These are phyloP conservation scores for Backusella luteola DNA, from an alignment of 192 early-diverging fungal species.

Conservation along the genomic window DNA sequence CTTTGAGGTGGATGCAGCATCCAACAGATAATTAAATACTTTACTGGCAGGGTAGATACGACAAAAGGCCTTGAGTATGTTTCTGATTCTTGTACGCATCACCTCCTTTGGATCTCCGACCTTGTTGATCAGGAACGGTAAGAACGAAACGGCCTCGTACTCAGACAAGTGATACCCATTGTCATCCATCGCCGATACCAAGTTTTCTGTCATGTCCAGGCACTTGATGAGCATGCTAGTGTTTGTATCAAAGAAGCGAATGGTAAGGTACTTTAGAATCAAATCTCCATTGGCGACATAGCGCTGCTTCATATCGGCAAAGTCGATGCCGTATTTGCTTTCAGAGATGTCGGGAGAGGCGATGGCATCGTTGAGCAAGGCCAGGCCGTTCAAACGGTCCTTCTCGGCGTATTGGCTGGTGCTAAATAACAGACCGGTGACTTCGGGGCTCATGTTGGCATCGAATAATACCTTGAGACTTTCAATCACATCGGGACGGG, in stretches of 20 bases:
- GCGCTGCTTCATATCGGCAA: conserved; percentile 56
- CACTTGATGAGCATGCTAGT: conserved; percentile 85
- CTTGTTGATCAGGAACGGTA: conserved; percentile 67
- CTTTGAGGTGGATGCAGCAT: conserved; percentile 68
- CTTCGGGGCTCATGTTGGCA: conserved; percentile 53
- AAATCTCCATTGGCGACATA: conserved; percentile 76
- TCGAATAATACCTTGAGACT: conserved; percentile 62
- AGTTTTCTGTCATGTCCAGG: conserved; percentile 77
- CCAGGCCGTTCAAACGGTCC: conserved; percentile 68
- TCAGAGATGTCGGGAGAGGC: conserved; percentile 36
- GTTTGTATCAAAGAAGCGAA: conserved; percentile 91
- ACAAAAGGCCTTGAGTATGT: conserved; percentile 68
- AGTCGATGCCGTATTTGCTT: conserved; percentile 35
- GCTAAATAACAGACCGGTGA: conserved; percentile 69
- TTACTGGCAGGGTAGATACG: conserved; percentile 79
- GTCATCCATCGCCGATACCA: conserved; percentile 64
- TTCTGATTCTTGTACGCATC: conserved; percentile 68
- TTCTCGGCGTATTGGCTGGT: conserved; percentile 87
- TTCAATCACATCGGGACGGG: conserved; percentile 62
- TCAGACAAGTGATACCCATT: conserved; percentile 65
- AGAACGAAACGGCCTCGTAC: conserved; percentile 77
- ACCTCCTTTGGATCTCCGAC: conserved; percentile 85
- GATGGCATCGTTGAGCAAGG: conserved; percentile 66
- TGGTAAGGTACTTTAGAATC: conserved; percentile 82
- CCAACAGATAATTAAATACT: conserved; percentile 69